Percentiles rank a stretch among this genome's conserved stretches.
Evolutionary conservation across 345 rosid species (phyloP).

Genomic region (Rhizophora apiculata): DNA sequence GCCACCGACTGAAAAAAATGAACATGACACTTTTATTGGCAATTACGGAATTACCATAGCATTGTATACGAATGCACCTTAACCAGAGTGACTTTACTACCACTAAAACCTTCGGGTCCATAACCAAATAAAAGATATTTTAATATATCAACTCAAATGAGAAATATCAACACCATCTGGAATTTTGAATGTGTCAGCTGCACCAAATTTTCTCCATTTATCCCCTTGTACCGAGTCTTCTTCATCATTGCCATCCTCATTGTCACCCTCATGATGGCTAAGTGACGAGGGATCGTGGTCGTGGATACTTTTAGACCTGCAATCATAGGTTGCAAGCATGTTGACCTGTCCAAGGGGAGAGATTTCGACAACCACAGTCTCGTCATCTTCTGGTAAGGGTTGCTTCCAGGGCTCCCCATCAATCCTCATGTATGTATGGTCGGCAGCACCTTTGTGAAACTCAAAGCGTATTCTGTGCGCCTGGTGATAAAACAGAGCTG

Average conservation of each 20-base stretch:
- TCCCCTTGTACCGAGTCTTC: constrained; percentile 23
- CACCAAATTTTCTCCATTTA: constrained; percentile 78
- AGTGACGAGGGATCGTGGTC: constrained; percentile 44
- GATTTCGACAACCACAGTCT: constrained; percentile 74
- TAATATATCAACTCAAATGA: constrained; percentile 48
- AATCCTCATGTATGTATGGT: constrained; percentile 75
- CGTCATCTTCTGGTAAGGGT: constrained; percentile 63
- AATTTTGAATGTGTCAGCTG: constrained; percentile 82
- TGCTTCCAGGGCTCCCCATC: constrained; percentile 98
- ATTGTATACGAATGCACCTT: no score
- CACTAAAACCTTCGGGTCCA: background rate
- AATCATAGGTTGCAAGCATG: constrained; percentile 76
- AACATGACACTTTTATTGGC: no score
- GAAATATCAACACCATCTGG: constrained; percentile 77
- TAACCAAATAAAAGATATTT: background rate
- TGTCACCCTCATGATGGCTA: constrained; percentile 23
- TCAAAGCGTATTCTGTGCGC: constrained; percentile 68
- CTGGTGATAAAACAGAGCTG: constrained; percentile 31
- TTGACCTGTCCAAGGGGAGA: constrained; percentile 86
- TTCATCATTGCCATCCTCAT: constrained; percentile 28
- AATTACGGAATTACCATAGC: no score
- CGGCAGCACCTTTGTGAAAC: constrained; percentile 70
- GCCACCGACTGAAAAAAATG: no score
- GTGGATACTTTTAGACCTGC: constrained; percentile 50
- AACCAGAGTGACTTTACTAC: no score